A percentile compares a stretch with the other conserved stretches of the same genome.
phyloP scores from a whole-genome alignment of 306 rosid genomes.

The Adenanthera pavonina region DNA sequence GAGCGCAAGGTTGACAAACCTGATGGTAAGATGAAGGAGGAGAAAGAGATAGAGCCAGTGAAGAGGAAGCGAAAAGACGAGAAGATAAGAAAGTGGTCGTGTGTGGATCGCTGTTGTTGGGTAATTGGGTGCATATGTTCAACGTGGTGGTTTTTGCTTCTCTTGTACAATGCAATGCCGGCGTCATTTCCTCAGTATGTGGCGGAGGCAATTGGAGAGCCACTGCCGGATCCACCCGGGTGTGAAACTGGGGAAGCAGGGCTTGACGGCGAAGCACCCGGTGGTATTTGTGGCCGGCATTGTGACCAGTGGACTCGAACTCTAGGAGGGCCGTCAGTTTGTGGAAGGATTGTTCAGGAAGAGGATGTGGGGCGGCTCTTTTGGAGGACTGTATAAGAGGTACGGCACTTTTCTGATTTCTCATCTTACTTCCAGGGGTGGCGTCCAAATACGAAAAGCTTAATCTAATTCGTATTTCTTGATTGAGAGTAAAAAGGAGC shows the following conservation, averaged over 20 bases:
- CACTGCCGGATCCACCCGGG: neutral
- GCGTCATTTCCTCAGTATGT: neutral
- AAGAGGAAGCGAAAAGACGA: neutral
- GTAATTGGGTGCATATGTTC: neutral
- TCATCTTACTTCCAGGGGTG: neutral
- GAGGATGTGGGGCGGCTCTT: slow-evolving; percentile 2
- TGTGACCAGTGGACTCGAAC: slow-evolving; percentile 12
- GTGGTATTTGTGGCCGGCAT: slow-evolving; percentile 13
- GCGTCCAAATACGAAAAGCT: neutral
- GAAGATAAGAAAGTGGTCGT: neutral
- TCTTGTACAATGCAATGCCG: neutral
- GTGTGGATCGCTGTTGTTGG: slow-evolving; percentile 8
- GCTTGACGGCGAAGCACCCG: slow-evolving; percentile 1
- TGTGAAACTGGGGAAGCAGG: neutral
- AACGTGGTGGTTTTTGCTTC: neutral
- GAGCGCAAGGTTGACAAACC: neutral
- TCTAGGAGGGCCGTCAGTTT: slow-evolving; percentile 9
- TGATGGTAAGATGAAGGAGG: neutral
- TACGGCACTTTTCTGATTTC: neutral
- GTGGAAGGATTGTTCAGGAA: slow-evolving; percentile 11
- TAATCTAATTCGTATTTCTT: neutral
- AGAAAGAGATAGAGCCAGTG: neutral
- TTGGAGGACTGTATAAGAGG: slow-evolving; percentile 13
- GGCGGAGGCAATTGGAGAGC: slow-evolving; percentile 10
- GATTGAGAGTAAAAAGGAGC: neutral